These are phyloP conservation scores for Helminthosporium solani DNA, from an alignment of 2,329 filamentous ascomycete species.

Conservation along the genomic window DNA sequence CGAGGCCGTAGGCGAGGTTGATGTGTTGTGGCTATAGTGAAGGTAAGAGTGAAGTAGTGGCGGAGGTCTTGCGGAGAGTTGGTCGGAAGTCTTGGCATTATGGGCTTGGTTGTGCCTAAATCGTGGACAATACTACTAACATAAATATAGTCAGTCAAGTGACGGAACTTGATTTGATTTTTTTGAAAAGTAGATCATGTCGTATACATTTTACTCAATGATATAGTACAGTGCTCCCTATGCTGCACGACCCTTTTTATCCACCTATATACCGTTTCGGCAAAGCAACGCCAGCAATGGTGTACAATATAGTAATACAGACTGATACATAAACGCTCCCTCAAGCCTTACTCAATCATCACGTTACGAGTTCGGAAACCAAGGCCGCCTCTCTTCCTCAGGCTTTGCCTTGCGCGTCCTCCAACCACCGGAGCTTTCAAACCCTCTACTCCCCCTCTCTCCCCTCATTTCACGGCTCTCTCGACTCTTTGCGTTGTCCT, in stretches of 20 bases:
- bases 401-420: slow-evolving; percentile 17
- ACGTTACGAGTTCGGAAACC: slow-evolving; percentile 3
- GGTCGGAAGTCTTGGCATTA: slow-evolving; percentile 1
- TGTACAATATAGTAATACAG: neutral
- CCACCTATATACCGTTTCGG: too few relatives aligned
- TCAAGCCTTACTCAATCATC: neutral
- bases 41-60: slow-evolving; percentile 20
- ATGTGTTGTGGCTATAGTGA: slow-evolving; percentile 13
- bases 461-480: neutral
- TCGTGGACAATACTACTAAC: too few relatives aligned
- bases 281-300: neutral
- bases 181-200: too few relatives aligned
- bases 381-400: slow-evolving; percentile 15
- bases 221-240: neutral
- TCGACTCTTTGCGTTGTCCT: neutral
- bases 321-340: neutral
- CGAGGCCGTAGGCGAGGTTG: neutral
- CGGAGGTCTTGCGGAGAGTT: too few relatives aligned
- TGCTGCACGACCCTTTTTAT: too few relatives aligned
- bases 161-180: neutral
- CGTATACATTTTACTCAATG: neutral
- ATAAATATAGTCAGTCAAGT: too few relatives aligned
- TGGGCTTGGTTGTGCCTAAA: neutral
- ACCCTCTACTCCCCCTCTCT: neutral
- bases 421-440: too few relatives aligned